Evolutionary conservation across 371 early-diverging fungal species (phyloP).

Genomic region (Rhizopus arrhizus): DNA sequence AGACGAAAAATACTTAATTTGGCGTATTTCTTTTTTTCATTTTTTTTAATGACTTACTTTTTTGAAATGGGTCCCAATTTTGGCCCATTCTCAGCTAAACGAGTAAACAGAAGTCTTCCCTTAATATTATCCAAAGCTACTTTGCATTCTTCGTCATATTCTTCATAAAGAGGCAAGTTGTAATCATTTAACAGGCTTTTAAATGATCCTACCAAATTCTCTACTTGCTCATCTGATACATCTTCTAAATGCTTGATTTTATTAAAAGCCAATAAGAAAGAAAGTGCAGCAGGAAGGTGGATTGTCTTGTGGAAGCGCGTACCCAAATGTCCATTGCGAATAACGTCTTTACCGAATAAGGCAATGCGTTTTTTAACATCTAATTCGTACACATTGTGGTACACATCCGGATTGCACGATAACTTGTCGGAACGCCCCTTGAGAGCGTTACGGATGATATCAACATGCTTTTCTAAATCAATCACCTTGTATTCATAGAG

Average conservation of each 20-base stretch:
- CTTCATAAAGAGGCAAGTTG: conserved; percentile 81
- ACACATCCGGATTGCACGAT: conserved; percentile 29
- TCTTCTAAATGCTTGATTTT: conserved; percentile 20
- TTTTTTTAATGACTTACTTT: conserved; percentile 37
- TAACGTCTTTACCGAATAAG: conserved; percentile 36
- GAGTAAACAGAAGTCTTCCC: conserved; percentile 81
- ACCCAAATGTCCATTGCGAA: conserved; percentile 45
- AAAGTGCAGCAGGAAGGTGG: conserved; percentile 41
- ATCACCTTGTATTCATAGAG: conserved; percentile 91
- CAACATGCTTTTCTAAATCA: conserved; percentile 55
- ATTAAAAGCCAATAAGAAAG: conserved; percentile 49
- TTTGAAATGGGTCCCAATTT: conserved; percentile 53
- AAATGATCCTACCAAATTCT: conserved; percentile 38
- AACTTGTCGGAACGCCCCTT: conserved; percentile 16
- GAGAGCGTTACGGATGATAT: conserved; percentile 44
- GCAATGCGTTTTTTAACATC: conserved; percentile 46
- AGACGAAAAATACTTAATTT: neutral
- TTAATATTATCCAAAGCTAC: conserved; percentile 74
- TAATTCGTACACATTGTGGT: conserved; percentile 26
- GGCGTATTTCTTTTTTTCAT: neutral
- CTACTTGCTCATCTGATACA: conserved; percentile 24
- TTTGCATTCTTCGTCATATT: conserved; percentile 79
- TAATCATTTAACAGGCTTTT: conserved; percentile 73
- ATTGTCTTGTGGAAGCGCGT: conserved; percentile 56
- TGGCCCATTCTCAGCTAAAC: conserved; percentile 78